A percentile compares a stretch with the other conserved stretches of the same genome.
These are phyloP conservation scores for Cryptococcus floricola DNA, from an alignment of 1,284 basidiomycete genomes.

Conservation along the genomic window DNA sequence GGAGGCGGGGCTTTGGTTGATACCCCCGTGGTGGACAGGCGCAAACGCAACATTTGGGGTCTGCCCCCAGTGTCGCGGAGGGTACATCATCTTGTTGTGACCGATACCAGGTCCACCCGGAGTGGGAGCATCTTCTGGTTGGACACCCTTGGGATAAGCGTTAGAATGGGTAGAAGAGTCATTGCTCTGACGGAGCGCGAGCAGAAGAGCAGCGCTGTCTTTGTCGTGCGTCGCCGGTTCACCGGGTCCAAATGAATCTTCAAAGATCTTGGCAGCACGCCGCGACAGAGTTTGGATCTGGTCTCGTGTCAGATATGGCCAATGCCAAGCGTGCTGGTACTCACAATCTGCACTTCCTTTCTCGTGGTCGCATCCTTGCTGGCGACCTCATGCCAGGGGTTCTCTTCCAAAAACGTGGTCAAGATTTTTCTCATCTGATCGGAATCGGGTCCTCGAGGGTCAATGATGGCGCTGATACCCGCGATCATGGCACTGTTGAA, in stretches of 20 bases:
- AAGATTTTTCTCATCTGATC: slow-evolving; percentile 47
- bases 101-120: slow-evolving; percentile 7
- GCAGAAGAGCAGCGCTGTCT: slow-evolving; percentile 41
- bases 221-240: slow-evolving; percentile 39
- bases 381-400: slow-evolving; percentile 40
- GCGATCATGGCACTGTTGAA: slow-evolving; percentile 50
- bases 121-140: slow-evolving; percentile 17
- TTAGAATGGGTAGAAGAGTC: slow-evolving; percentile 16
- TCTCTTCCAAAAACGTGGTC: slow-evolving; percentile 46
- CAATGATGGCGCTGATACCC: slow-evolving; percentile 49
- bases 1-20: slow-evolving; percentile 24
- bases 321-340: slow-evolving; percentile 1
- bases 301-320: neutral
- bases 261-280: slow-evolving; percentile 44
- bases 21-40: slow-evolving; percentile 18
- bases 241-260: slow-evolving; percentile 40
- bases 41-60: slow-evolving; percentile 4
- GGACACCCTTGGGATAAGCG: slow-evolving; percentile 17
- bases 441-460: slow-evolving; percentile 43
- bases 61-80: slow-evolving; percentile 7
- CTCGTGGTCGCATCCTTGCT: slow-evolving; percentile 46
- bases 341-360: slow-evolving; percentile 48
- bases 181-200: slow-evolving; percentile 41
- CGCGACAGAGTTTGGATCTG: slow-evolving; percentile 47
- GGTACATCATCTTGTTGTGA: slow-evolving; percentile 6